Conservation (phyloP, 352 stramenopile species). For the Phytophthora megakarya region DNA sequence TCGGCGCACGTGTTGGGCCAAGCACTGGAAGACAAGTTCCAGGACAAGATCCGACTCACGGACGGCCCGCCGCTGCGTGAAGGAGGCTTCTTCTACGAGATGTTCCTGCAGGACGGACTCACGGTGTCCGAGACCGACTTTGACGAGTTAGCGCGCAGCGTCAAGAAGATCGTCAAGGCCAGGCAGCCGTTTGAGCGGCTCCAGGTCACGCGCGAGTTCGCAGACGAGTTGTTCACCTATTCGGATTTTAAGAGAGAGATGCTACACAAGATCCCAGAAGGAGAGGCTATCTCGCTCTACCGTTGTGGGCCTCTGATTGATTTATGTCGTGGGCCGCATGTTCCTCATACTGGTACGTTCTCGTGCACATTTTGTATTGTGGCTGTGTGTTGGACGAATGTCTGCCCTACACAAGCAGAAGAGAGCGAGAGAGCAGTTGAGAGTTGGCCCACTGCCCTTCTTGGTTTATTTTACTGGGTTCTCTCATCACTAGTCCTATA, state of each 20-base stretch:
- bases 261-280: constrained; percentile 94
- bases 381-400: constrained; percentile 46
- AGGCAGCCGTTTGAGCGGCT: constrained; percentile 93
- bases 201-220: constrained; percentile 91
- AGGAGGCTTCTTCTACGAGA: constrained; percentile 99
- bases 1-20: constrained; percentile 98
- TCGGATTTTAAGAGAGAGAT: constrained; percentile 97
- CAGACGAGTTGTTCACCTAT: constrained; percentile 90
- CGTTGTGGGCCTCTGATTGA: constrained; percentile 97
- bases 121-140: constrained; percentile 83
- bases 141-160: constrained; percentile 80
- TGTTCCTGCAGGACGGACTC: constrained; percentile 67
- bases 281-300: constrained; percentile 96
- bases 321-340: constrained; percentile 96
- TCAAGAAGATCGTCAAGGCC: constrained; percentile 96
- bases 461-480: constrained; percentile 5
- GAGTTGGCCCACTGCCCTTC: constrained; percentile 27
- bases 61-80: constrained; percentile 94
- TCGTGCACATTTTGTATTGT: constrained; percentile 9
- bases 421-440: constrained; percentile 81
- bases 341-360: constrained; percentile 91
- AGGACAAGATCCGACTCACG: constrained; percentile 94
- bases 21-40: constrained; percentile 97
- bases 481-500: constrained; percentile 55
- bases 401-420: constrained; percentile 77